Conservation (phyloP, 345 rosid species). For the Aethionema arabicum region DNA sequence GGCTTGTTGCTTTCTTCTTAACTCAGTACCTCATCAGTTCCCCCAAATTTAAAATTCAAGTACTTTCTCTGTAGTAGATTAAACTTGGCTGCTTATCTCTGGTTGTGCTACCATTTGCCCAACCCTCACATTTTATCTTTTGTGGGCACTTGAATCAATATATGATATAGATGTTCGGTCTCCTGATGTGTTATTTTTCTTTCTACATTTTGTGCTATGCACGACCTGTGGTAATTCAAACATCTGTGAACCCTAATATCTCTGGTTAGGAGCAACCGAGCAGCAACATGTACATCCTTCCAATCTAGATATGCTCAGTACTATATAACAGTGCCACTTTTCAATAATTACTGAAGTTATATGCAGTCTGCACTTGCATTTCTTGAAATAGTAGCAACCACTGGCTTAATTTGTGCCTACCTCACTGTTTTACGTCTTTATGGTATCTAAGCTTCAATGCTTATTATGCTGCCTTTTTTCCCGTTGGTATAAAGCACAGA, state of each 20-base stretch:
- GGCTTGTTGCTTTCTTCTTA: too few species aligned
- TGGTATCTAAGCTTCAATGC: slow-evolving; percentile 2
- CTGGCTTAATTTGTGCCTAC: slow-evolving; percentile 14
- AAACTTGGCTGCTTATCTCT: not conserved
- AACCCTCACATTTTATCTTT: slow-evolving; percentile 7
- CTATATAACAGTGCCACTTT: slow-evolving; percentile 10
- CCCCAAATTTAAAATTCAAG: too few species aligned
- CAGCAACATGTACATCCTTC: slow-evolving; percentile 71
- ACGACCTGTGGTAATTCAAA: slow-evolving; percentile 79
- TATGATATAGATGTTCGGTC: not conserved
- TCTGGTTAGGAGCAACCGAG: slow-evolving; percentile 94
- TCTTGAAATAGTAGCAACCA: slow-evolving; percentile 14
- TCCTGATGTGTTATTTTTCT: slow-evolving; percentile 19
- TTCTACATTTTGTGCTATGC: slow-evolving; percentile 60
- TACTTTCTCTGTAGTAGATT: too few species aligned
- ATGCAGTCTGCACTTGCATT: slow-evolving; percentile 19
- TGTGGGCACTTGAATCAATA: not conserved
- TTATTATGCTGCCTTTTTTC: slow-evolving; percentile 20
- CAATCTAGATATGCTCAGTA: slow-evolving; percentile 13
- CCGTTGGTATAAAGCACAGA: slow-evolving; percentile 66
- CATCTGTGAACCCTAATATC: slow-evolving; percentile 68
- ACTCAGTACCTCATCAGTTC: too few species aligned
- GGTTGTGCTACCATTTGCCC: slow-evolving; percentile 7
- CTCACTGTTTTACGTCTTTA: slow-evolving; percentile 6
- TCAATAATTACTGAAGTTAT: slow-evolving; percentile 19